phyloP scores from a whole-genome alignment of 495 filamentous ascomycete species.

The Penicillium crystallinum region DNA sequence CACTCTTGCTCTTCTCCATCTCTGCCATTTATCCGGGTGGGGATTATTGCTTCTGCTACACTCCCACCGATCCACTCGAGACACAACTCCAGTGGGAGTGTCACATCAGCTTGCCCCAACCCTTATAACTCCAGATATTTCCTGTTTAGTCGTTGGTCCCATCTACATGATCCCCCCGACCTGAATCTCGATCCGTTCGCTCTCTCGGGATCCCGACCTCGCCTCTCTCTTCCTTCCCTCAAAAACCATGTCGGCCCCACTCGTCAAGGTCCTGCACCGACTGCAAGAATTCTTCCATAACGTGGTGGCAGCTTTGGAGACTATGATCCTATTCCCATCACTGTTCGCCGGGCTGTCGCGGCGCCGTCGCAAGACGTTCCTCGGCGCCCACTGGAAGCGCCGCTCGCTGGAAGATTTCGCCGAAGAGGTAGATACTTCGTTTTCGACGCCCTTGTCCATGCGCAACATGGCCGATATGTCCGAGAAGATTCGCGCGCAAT shows the following conservation, averaged over 20 bases:
- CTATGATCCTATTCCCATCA: constrained; percentile 49
- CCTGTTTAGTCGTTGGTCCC: constrained; percentile 14
- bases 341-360: constrained; percentile 39
- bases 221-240: constrained; percentile 3
- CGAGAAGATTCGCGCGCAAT: constrained; percentile 54
- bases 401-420: constrained; percentile 47
- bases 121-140: constrained; percentile 14
- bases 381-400: constrained; percentile 37
- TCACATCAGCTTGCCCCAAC: constrained; percentile 15
- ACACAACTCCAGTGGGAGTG: constrained; percentile 27
- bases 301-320: constrained; percentile 45
- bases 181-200: constrained; percentile 1
- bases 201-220: background rate
- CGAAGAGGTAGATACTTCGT: constrained; percentile 45
- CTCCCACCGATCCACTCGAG: constrained; percentile 24
- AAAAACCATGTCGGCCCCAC: constrained; percentile 34
- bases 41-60: constrained; percentile 17
- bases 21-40: constrained; percentile 7
- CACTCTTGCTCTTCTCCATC: background rate
- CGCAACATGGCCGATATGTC: constrained; percentile 51
- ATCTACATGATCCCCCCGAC: constrained; percentile 9
- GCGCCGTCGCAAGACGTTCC: constrained; percentile 32
- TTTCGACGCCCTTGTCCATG: constrained; percentile 39
- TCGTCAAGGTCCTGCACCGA: constrained; percentile 43
- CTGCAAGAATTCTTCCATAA: constrained; percentile 53